These are phyloP conservation scores for Pichia insulana DNA, from an alignment of 805 yeast genomes.

Conservation along the genomic window DNA sequence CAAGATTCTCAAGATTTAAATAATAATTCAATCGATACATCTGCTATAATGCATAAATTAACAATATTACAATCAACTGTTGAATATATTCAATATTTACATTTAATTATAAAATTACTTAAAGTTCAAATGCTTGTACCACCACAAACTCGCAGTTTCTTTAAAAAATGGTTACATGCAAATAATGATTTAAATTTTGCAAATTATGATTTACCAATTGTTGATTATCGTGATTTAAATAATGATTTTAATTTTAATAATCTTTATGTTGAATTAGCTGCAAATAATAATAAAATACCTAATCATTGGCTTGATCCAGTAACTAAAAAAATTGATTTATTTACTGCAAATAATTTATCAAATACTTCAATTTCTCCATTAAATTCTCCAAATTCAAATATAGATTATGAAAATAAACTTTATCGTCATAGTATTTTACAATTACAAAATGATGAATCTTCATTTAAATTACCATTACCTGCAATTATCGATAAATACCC, in stretches of 20 bases:
- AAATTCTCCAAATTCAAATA: no score
- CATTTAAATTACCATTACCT: constrained; percentile 21
- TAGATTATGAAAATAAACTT: constrained; percentile 2
- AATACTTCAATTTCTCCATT: no score
- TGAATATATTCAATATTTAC: constrained; percentile 66
- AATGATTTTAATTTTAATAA: constrained; percentile 44
- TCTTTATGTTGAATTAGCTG: constrained; percentile 23
- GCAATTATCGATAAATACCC: constrained; percentile 19
- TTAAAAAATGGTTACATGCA: constrained; percentile 23
- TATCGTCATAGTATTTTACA: constrained; percentile 4
- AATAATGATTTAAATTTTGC: constrained; percentile 40
- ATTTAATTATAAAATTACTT: constrained; percentile 46
- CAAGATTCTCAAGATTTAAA: constrained; percentile 15
- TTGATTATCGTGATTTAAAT: constrained; percentile 50
- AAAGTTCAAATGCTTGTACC: constrained; percentile 32
- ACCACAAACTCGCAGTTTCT: constrained; percentile 16
- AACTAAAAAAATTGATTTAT: constrained; percentile 15
- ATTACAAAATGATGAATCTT: constrained; percentile 5
- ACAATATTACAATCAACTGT: constrained; percentile 78
- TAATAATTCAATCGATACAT: no score
- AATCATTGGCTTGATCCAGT: constrained; percentile 22
- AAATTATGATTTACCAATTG: constrained; percentile 48
- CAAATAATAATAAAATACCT: constrained; percentile 22
- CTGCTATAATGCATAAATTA: constrained; percentile 56
- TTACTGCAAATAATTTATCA: neutral